These are phyloP conservation scores for Paramecium sexaurelia DNA, from an alignment of 73 alveolate genomes.

Conservation along the genomic window DNA sequence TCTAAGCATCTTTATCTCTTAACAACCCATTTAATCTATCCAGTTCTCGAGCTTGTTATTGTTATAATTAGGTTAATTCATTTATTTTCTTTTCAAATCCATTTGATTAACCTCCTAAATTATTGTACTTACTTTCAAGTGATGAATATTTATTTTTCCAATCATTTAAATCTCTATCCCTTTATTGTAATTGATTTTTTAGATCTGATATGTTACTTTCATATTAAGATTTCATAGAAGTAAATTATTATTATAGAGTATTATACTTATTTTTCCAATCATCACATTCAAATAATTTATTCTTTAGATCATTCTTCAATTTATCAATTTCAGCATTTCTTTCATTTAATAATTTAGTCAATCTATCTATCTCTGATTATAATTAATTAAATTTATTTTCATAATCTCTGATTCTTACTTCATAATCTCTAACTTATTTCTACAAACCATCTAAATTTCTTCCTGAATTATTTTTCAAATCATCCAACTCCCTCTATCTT, in stretches of 20 bases:
- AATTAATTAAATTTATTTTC: constrained; percentile 9
- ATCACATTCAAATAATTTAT: constrained; percentile 39
- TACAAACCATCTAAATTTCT: constrained; percentile 6
- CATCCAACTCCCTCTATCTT: constrained; percentile 36
- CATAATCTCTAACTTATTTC: constrained; percentile 12
- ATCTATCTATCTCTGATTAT: not conserved
- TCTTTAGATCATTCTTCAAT: constrained; percentile 4
- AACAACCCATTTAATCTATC: constrained; percentile 31
- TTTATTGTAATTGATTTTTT: not conserved
- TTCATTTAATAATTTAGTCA: not conserved
- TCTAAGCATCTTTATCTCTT: constrained; percentile 1
- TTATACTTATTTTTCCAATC: constrained; percentile 52
- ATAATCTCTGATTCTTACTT: not conserved
- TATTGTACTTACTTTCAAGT: not conserved
- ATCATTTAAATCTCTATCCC: constrained; percentile 20
- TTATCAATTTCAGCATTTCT: constrained; percentile 29
- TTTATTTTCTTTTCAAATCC: not conserved
- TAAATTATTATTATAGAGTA: not conserved
- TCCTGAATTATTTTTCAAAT: not conserved
- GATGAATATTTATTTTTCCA: constrained; percentile 24
- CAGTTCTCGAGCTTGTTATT: not conserved
- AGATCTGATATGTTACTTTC: constrained; percentile 19
- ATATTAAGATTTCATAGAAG: not conserved
- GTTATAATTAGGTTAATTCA: not conserved
- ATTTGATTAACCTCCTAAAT: not conserved